Evolutionary conservation across 2,329 filamentous ascomycete species (phyloP), one percentile per base, ranked within the genome.

Genomic region (Tolypocladium sp.): DNA sequence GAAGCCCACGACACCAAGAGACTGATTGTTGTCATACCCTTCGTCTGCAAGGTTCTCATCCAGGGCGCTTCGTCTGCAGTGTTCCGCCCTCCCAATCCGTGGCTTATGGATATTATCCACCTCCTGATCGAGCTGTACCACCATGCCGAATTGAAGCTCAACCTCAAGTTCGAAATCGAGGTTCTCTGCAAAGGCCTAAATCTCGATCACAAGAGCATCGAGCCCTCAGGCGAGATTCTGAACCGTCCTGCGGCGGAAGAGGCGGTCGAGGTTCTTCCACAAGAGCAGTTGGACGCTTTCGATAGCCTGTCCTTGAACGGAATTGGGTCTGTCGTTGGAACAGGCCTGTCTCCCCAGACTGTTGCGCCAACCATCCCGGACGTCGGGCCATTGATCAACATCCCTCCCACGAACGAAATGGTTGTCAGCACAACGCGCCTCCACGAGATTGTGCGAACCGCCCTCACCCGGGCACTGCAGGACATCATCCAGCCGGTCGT

Each of bases 401-500:
- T 96, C 60, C 93, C 93, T 7, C 89, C 90, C 1, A 86, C 86
- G 38, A 92, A 89, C 70, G 89, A 89, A 72, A 86, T 91, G 81
- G 84, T 94, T 65, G 82, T 94, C 63, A 87, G 86, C 72, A 79
- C 88, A 61, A 77, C 80, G 57, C 84, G 89, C 15, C 73, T 88
- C 55, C 83, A 86, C 62, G 83, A 87, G 65, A 96, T 97, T 65
- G 91, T 97, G 59, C 85, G 90, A 64, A 87, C 82, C 54, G 92
- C 95, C 42, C 89, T 97, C 58, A 91, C 91, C 54, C 89, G 92
- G 61, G 93, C 95, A 38, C 88, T 99, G 49, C 88, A 91, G 61
- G 95, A 99, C 69, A 99, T 99, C 59, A 97, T 99, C 61, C 91
- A 93, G 57, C 95, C 94, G 30, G 94, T 99, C 1, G 95, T 99